phyloP scores from a whole-genome alignment of 2,329 filamentous ascomycete genomes.

The Ophiognomonia clavigignenti-juglandacearum region DNA sequence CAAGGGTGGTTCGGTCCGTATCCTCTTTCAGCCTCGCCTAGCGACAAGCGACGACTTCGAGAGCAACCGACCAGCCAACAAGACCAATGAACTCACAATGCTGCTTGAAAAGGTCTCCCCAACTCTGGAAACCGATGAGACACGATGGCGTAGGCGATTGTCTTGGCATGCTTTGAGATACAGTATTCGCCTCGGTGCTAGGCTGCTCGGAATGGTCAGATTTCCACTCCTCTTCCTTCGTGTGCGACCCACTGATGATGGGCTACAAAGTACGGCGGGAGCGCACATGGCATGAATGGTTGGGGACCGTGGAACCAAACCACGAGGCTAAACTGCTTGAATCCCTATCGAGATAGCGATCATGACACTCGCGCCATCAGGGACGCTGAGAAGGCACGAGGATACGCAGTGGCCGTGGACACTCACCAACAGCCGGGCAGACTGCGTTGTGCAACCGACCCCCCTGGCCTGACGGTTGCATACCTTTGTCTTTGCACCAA shows the following conservation, averaged over 20 bases:
- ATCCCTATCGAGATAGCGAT: too few relatives aligned
- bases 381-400: too few relatives aligned
- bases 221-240: too few relatives aligned
- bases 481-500: neutral
- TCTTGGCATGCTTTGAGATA: too few relatives aligned
- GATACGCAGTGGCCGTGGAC: too few relatives aligned
- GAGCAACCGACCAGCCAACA: too few relatives aligned
- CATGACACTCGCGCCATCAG: too few relatives aligned
- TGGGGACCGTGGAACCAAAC: neutral
- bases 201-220: neutral
- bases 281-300: slow-evolving; percentile 7
- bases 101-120: too few relatives aligned
- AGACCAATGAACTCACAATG: too few relatives aligned
- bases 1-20: slow-evolving; percentile 1
- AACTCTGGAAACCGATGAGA: too few relatives aligned
- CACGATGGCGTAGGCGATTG: neutral
- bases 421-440: too few relatives aligned
- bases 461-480: neutral
- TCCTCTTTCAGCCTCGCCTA: slow-evolving; percentile 10
- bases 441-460: neutral
- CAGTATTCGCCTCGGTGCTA: neutral
- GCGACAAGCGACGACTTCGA: too few relatives aligned
- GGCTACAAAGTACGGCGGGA: neutral
- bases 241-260: neutral
- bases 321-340: neutral